Evolutionary conservation across 177 flowering plant species (phyloP), one percentile per base, ranked within the genome.

Genomic region (Vitis hybrid): DNA sequence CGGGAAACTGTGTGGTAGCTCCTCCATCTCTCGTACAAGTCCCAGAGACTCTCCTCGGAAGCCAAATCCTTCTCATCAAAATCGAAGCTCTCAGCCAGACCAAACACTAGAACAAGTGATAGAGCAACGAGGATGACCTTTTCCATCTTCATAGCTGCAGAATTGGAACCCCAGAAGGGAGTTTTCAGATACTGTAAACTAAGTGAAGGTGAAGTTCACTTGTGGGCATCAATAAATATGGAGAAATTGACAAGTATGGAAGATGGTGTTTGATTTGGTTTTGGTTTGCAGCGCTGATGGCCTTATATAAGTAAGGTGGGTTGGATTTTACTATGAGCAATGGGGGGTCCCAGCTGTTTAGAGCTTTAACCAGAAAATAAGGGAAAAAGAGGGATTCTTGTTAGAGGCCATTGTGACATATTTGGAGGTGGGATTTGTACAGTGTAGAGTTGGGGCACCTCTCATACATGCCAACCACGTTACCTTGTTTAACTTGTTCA

Each of bases 21-120:
- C 62, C 86, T 75, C 90, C 90, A 87, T 54, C 83, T 70, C 70
- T 87, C 85, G 50, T 83, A 87, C 68, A 87, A 72, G 64, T 77
- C 81, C 86, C 85, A 85, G 2, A 85, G 70, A 30, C 81, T 78
- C 64, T 82, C 86, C 10, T 85, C 89, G 1, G 86, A 76, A 0
- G 67, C 84, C 65, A 87, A 54, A 64, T 84, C 91, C 30, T 70
- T 75, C 60, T 85, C 88, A 0, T 76, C 69, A 81, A 76, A 70
- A 19, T 85, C 87, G 0, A 85, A 74, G 71, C 87, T 65, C 68
- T 75, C 67, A 0, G 69, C 81, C 21, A 76, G 4, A 1, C 75
- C 75, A 2, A 73, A 9, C 62, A 82, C 54, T 58, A 81, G 59
- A 62, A 76, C 78, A 15, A 85, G 24, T 2, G 75, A 74, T 10